Percentiles rank a stretch among this genome's conserved stretches.
Conservation (phyloP, 1,284 basidiomycete species). For the Heterobasidion parviporum region DNA sequence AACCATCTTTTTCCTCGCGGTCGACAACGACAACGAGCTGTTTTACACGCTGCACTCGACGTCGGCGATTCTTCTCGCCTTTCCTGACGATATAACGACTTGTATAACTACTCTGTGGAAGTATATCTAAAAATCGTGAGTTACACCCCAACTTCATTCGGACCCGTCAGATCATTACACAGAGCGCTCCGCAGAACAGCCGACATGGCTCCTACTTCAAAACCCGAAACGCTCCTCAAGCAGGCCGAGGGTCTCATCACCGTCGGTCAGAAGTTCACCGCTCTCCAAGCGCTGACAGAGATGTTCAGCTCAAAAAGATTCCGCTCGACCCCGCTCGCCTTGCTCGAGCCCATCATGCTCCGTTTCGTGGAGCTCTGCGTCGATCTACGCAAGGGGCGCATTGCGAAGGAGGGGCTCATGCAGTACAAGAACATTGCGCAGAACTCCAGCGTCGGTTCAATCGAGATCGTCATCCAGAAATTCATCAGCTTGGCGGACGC, state of each 20-base stretch:
- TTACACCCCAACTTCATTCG: neutral
- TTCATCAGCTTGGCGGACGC: constrained; percentile 87
- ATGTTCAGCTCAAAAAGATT: constrained; percentile 94
- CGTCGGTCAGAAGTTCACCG: constrained; percentile 83
- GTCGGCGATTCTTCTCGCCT: neutral
- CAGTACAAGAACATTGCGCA: constrained; percentile 97
- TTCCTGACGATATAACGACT: neutral
- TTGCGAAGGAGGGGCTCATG: constrained; percentile 93
- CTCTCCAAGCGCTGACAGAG: constrained; percentile 83
- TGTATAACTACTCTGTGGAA: neutral
- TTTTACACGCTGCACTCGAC: neutral
- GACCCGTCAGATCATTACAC: neutral
- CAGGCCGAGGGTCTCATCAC: constrained; percentile 89
- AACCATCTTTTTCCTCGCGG: neutral
- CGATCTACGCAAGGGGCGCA: constrained; percentile 87
- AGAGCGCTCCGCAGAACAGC: neutral
- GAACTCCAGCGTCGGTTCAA: constrained; percentile 85
- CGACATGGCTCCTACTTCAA: constrained; percentile 81
- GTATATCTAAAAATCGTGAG: neutral
- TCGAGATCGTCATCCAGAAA: constrained; percentile 87
- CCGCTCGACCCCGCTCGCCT: constrained; percentile 81
- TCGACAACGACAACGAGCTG: neutral
- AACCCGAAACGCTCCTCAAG: constrained; percentile 88
- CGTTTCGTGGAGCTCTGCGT: constrained; percentile 95
- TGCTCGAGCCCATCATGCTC: constrained; percentile 94